Evolutionary conservation across 805 yeast species (phyloP), one percentile per base, ranked within the genome.

Genomic region (Zygotorulaspora chibaensis): DNA sequence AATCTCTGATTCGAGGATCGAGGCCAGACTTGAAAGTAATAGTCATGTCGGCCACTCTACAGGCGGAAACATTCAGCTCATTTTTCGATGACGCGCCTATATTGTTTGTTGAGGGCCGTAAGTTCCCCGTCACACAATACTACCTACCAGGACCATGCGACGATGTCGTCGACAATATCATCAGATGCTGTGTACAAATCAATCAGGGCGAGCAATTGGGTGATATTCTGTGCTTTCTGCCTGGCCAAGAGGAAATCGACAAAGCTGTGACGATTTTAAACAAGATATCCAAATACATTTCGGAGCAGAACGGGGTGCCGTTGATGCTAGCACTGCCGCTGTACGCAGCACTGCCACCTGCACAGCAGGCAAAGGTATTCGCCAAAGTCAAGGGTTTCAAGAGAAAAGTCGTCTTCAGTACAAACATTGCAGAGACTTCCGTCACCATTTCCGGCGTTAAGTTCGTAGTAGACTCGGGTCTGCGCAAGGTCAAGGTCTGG

Each of bases 231-330:
- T 91, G 91, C 44, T 93, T 93, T 61, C 68, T 93, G 44, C 90
- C 98, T 0, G 99, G 99, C 51, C 99, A 93, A 65, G 99, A 93
- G 61, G 99, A 93, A 60, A 93, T 93, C 63, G 99, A 93, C 62
- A 84, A 84, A 55, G 83, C 86, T 11, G 88, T 80, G 1, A 75
- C 77, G 12, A 66, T 83, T 1, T 67, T 93, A 45, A 75, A 70
- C 44, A 74, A 76, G 31, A 58, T 84, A 16, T 76, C 90, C 1
- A 84, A 85, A 1, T 73, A 75, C 37, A 64, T 90, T 25, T 87
- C 91, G 0, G 77, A 73, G 47, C 84, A 80, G 17, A 46, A 53
- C 8, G 46, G 52, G 2, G 89, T 90, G 0, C 97, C 97, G 0
- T 56, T 74, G 16, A 70, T 90, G 43, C 79, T 83, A 1, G 82